A percentile compares a stretch with the other conserved stretches of the same genome.
phyloP scores from a whole-genome alignment of 2,329 filamentous ascomycete genomes.

The Beauveria medogensis region DNA sequence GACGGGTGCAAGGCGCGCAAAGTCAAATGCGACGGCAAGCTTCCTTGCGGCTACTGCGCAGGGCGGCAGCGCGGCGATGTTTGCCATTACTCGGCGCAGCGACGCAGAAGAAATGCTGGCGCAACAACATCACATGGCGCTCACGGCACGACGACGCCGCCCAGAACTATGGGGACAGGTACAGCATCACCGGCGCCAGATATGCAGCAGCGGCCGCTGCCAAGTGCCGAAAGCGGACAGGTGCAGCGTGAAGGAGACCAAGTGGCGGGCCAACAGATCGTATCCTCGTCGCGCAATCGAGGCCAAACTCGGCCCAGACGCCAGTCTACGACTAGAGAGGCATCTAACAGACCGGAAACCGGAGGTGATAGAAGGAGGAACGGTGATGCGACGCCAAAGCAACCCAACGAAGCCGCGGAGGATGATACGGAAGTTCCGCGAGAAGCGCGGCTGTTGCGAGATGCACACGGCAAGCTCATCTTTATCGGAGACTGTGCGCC shows the following conservation, averaged over 20 bases:
- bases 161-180: neutral
- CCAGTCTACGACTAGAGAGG: slow-evolving; percentile 13
- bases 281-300: neutral
- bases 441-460: slow-evolving; percentile 43
- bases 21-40: slow-evolving; percentile 47
- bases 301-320: neutral
- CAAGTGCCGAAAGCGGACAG: neutral
- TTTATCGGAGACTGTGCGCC: slow-evolving; percentile 51
- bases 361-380: neutral
- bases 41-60: slow-evolving; percentile 44
- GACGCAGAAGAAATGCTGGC: slow-evolving; percentile 26
- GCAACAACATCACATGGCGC: neutral
- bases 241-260: neutral
- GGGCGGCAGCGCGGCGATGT: slow-evolving; percentile 32
- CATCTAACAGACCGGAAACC: neutral
- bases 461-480: slow-evolving; percentile 45
- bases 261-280: neutral
- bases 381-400: neutral
- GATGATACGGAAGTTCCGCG: slow-evolving; percentile 48
- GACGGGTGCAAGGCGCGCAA: slow-evolving; percentile 47
- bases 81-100: slow-evolving; percentile 41
- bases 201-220: neutral
- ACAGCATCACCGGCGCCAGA: slow-evolving; percentile 4
- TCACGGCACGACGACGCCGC: neutral
- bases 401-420: slow-evolving; percentile 24